Base-by-base conservation (phyloP, 1,284 basidiomycete genomes). In the Cryptococcus jaspeensis region DNA sequence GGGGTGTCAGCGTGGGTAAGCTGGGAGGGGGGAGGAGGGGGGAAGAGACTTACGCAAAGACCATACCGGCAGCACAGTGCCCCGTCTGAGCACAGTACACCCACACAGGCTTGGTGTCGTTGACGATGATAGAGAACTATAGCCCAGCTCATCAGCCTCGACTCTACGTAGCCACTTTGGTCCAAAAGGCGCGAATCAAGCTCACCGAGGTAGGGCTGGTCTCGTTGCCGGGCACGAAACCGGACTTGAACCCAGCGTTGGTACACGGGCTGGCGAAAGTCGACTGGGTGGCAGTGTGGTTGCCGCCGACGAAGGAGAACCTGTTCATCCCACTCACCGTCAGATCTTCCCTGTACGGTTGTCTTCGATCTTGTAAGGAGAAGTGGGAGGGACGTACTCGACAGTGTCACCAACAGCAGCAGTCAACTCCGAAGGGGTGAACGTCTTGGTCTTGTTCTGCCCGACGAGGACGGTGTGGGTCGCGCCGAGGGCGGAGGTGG, bases 1-100 rank as follows among this genome's bases (percentile, higher is more conserved):
- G n/a, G n/a, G n/a, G n/a, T 1, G 20, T 53, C 48, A 48, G 50
- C 16, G n/a, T 3, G 16, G 20, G 15, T 20, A 40, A 25, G 11
- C 2, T 23, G 15, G 18, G 18, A 16, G n/a, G 18, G 18, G 37
- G 15, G 18, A 15, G 20, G 25, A 5, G 25, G 13, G 9, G 28
- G 5, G 16, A 37, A n/a, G 12, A 3, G 16, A 62, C 60, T 46
- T 43, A 59, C 60, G 57, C 57, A 45, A 86, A 85, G 52, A 87
- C 85, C 86, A 87, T 87, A 49, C 84, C 84, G 58, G 77, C 57
- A 28, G 81, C 80, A 67, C 85, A 86, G 72, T 86, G 85, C 22
- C 61, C 66, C 4, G 52, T 22, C 16, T 83, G 82, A 61, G 81
- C 81, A 77, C 84, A 86, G 80, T 77, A 85, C 74, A 84, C 84